Conservation (phyloP, 139 green algal species). For the Tetraselmis chui region DNA sequence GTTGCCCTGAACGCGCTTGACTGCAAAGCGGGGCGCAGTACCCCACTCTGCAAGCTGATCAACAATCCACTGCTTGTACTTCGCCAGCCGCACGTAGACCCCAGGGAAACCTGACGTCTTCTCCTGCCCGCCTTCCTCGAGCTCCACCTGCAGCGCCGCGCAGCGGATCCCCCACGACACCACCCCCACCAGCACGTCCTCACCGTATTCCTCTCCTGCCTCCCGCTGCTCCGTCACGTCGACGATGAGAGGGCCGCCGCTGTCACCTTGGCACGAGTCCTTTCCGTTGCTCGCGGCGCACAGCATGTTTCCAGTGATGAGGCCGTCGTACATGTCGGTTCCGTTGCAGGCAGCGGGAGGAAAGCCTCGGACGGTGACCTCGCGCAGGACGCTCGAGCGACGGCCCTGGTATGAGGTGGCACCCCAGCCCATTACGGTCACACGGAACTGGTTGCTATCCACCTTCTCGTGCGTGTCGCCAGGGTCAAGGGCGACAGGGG, state of each 20-base stretch:
- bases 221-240: not conserved
- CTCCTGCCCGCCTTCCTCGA: not conserved
- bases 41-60: not conserved
- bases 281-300: not conserved
- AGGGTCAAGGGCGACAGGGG: not conserved
- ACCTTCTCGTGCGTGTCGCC: not conserved
- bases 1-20: no score
- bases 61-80: not conserved
- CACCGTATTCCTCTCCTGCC: not conserved
- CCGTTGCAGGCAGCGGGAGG: not conserved
- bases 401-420: not conserved
- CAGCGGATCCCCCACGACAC: not conserved
- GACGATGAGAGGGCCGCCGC: not conserved
- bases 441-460: not conserved
- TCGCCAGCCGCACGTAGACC: not conserved
- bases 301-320: not conserved
- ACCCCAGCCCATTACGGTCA: not conserved
- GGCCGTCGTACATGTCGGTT: not conserved
- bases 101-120: not conserved
- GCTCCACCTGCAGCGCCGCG: not conserved
- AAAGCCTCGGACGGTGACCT: not conserved
- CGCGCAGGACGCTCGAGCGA: not conserved
- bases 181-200: not conserved
- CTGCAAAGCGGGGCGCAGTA: not conserved
- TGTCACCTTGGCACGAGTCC: not conserved